phyloP scores from a whole-genome alignment of 805 yeast genomes.

The Wickerhamiella occidentalis region DNA sequence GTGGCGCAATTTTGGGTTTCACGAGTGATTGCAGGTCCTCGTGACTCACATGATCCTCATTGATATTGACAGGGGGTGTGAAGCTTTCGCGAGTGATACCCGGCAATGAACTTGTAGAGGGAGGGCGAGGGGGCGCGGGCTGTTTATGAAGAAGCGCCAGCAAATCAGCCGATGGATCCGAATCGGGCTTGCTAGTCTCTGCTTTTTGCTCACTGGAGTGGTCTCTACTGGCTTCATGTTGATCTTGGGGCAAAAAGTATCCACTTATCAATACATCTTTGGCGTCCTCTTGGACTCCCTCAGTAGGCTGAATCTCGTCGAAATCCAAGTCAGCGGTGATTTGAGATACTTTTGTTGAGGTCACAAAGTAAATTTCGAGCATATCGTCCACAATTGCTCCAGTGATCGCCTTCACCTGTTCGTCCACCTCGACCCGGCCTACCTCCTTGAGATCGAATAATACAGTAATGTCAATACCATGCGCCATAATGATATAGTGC shows the following conservation, averaged over 20 bases:
- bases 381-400: constrained; percentile 4
- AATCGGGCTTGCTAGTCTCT: no score
- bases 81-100: neutral
- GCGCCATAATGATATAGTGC: neutral
- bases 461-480: neutral
- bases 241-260: neutral
- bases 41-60: neutral
- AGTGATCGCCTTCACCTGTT: neutral
- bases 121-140: constrained; percentile 2
- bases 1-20: neutral
- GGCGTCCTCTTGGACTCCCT: neutral
- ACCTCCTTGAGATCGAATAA: constrained; percentile 4
- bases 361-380: constrained; percentile 2
- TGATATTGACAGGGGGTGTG: neutral
- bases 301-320: neutral
- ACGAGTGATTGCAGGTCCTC: neutral
- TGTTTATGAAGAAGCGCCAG: neutral
- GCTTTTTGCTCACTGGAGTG: neutral
- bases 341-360: constrained; percentile 7
- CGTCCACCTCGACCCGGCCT: neutral
- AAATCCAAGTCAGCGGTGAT: constrained; percentile 3
- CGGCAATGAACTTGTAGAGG: neutral
- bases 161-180: neutral
- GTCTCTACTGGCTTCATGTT: neutral
- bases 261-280: neutral